Base-by-base conservation (phyloP, 108 stramenopile species). In the Craspedostauros australis region DNA sequence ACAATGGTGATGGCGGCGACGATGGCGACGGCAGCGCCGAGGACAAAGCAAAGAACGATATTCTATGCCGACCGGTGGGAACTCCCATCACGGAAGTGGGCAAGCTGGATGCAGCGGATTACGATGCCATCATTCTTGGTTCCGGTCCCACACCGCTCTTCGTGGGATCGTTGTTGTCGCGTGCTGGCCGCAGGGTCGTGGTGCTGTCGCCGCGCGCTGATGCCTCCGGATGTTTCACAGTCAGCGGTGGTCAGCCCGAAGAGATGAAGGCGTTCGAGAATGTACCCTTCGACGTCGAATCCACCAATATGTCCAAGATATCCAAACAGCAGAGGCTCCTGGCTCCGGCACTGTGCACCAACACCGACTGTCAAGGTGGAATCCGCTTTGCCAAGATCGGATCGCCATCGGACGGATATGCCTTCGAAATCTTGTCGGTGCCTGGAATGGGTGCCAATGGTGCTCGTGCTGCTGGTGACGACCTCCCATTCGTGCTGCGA, bases 371-470 rank as follows among this genome's bases (percentile, higher is more conserved):
- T 31, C 88, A 88, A 41, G 92, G 92, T 23, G 92, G 92, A 16
- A 60, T 94, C 12, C 79, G 92, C 28, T 90, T 94, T 60, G 77
- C 85, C 8, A 62, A 79, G 22, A 75, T 94, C 34, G 92, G 88
- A 20, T 67, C 71, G 15, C 44, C 51, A 11, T 53, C 64, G 1
- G 85, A 93, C 54, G 86, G 77, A 15, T 80, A 84, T 54, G 76
- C 92, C 9, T 85, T 83, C 68, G 67, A 82, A 22, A 70, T 94
- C 16, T 65, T 90, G 0, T 75, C 84, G 12, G 82, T 94, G 38
- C 88, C 86, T 18, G 86, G 88, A 28, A 77, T 90, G 54, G 86
- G 92, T 6, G 52, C 65, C 11, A 73, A 72, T 31, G 49, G 55
- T n/a, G 39, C 46, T 27, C n/a, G n/a, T n/a, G 33, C 46, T 19